Conservation (phyloP, 2,329 filamentous ascomycete species). For the Trichocomaceae sp. region DNA sequence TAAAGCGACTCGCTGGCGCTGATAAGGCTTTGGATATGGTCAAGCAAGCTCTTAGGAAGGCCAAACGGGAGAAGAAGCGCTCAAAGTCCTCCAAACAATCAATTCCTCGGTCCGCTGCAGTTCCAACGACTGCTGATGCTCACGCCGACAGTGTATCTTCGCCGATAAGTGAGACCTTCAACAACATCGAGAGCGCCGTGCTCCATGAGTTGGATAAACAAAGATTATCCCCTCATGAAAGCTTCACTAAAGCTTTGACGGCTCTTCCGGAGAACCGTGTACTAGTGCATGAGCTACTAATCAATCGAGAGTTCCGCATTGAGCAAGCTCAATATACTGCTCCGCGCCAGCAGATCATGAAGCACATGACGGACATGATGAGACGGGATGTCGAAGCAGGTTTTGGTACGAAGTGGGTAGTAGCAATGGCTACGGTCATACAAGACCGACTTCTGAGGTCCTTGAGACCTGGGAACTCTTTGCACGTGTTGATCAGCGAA, state of each 20-base stretch:
- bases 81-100: slow-evolving; percentile 49
- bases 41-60: slow-evolving; percentile 55
- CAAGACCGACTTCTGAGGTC: slow-evolving; percentile 55
- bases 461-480: slow-evolving; percentile 54
- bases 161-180: slow-evolving; percentile 37
- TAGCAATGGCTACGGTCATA: slow-evolving; percentile 61
- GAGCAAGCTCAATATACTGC: slow-evolving; percentile 45
- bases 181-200: slow-evolving; percentile 28
- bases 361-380: slow-evolving; percentile 55
- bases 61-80: slow-evolving; percentile 47
- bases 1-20: slow-evolving; percentile 56
- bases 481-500: slow-evolving; percentile 56
- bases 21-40: slow-evolving; percentile 56
- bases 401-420: slow-evolving; percentile 53
- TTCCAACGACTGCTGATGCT: slow-evolving; percentile 26
- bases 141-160: slow-evolving; percentile 33
- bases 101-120: slow-evolving; percentile 50
- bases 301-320: slow-evolving; percentile 58
- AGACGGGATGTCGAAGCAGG: slow-evolving; percentile 51
- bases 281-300: slow-evolving; percentile 57
- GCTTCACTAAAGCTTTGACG: slow-evolving; percentile 50
- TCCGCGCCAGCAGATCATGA: slow-evolving; percentile 52
- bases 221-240: slow-evolving; percentile 32
- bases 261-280: slow-evolving; percentile 56
- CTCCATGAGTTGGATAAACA: slow-evolving; percentile 31